Percentiles rank a stretch among this genome's conserved stretches.
These are phyloP conservation scores for Boletus vinaceobasis DNA, from an alignment of 768 basidiomycete genomes.

Conservation along the genomic window DNA sequence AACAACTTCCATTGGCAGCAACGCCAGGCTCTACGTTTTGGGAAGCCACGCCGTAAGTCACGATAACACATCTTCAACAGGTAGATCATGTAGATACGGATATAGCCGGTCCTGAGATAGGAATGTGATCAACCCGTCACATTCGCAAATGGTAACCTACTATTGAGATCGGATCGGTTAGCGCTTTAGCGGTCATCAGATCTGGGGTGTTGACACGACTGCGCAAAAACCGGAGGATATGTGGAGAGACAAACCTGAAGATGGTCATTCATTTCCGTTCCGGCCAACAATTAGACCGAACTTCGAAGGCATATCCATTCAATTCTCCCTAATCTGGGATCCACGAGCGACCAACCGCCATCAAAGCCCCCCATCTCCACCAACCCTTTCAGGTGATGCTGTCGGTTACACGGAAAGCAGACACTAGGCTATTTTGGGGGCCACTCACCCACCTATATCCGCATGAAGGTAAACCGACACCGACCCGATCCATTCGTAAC, in stretches of 20 bases:
- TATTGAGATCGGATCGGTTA: too few species aligned
- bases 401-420: background rate
- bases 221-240: background rate
- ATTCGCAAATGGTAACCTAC: background rate
- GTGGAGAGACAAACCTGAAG: background rate
- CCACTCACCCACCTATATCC: background rate
- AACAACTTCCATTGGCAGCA: constrained; percentile 8
- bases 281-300: too few species aligned
- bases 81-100: background rate
- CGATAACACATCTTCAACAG: background rate
- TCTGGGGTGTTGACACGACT: background rate
- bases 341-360: constrained; percentile 1
- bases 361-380: background rate
- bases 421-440: background rate
- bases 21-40: background rate
- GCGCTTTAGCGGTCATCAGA: background rate
- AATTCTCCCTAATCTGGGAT: background rate
- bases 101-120: background rate
- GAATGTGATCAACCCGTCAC: background rate
- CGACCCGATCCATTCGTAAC: too few species aligned
- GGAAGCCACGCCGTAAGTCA: constrained; percentile 4
- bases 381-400: background rate
- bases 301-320: background rate
- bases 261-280: background rate
- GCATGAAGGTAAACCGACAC: background rate